Evolutionary conservation across 2,329 filamentous ascomycete genomes (phyloP).

Genomic region (Pseudocercospora eumusae): DNA sequence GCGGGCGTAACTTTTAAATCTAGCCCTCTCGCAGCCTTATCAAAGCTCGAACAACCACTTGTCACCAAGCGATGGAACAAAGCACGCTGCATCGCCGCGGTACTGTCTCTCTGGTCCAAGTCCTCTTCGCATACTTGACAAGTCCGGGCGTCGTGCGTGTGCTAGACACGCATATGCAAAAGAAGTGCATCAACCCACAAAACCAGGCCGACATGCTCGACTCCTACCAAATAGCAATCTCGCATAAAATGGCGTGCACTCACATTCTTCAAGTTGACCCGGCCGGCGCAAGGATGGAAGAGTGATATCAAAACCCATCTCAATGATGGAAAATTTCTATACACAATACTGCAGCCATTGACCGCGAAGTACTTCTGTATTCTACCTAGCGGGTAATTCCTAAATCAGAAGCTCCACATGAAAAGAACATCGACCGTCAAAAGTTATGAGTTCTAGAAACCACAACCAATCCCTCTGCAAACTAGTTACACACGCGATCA

Average conservation of each 20-base stretch:
- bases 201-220: slow-evolving; percentile 49
- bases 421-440: slow-evolving; percentile 43
- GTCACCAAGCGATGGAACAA: slow-evolving; percentile 44
- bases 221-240: slow-evolving; percentile 49
- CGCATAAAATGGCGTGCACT: slow-evolving; percentile 48
- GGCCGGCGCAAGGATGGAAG: slow-evolving; percentile 44
- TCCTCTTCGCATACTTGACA: slow-evolving; percentile 48
- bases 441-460: slow-evolving; percentile 49
- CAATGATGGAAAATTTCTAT: slow-evolving; percentile 47
- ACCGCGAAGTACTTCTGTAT: slow-evolving; percentile 42
- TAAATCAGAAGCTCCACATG: slow-evolving; percentile 42
- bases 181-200: slow-evolving; percentile 46
- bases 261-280: slow-evolving; percentile 48
- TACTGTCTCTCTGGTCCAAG: slow-evolving; percentile 45
- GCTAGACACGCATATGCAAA: slow-evolving; percentile 46
- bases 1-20: too few species aligned
- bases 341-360: slow-evolving; percentile 48
- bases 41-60: too few species aligned
- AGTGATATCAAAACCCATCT: slow-evolving; percentile 50
- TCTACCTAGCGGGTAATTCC: slow-evolving; percentile 48
- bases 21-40: too few species aligned
- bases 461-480: slow-evolving; percentile 45
- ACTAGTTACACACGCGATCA: slow-evolving; percentile 47
- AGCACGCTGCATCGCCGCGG: slow-evolving; percentile 47
- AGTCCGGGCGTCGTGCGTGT: slow-evolving; percentile 44